phyloP scores from a whole-genome alignment of 2,329 filamentous ascomycete species.

The Domatiomyces globalis region DNA sequence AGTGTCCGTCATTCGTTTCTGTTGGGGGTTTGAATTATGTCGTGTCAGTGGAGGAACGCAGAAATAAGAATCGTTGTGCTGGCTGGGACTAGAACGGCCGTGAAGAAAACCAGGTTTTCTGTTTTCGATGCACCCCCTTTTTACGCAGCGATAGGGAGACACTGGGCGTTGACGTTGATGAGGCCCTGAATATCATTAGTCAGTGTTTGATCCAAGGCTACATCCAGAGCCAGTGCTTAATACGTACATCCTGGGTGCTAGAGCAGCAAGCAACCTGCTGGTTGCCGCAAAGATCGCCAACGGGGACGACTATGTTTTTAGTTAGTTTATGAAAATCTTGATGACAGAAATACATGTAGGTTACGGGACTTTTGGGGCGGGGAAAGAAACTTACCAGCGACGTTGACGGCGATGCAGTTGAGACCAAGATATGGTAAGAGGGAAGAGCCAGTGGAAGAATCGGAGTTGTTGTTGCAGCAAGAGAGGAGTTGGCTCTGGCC shows the following conservation, averaged over 20 bases:
- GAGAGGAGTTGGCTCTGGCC: neutral
- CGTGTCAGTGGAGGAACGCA: no score
- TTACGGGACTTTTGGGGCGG: no score
- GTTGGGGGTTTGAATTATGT: no score
- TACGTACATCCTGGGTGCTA: neutral
- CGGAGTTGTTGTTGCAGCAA: neutral
- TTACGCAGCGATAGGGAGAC: neutral
- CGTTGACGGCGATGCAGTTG: neutral
- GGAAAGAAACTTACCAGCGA: neutral
- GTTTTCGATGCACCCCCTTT: neutral
- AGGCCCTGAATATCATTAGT: neutral
- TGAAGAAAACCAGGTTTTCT: neutral
- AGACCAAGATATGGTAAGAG: neutral
- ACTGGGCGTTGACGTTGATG: neutral
- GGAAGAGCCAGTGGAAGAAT: no score
- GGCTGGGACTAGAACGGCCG: no score
- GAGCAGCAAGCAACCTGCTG: neutral
- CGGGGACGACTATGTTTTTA: neutral
- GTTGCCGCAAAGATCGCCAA: neutral
- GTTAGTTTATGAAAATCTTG: no score
- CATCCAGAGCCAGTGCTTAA: neutral
- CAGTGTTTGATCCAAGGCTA: neutral
- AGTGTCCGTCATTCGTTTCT: no score
- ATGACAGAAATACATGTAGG: no score
- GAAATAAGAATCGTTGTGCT: no score